Evolutionary conservation across 2,329 filamentous ascomycete genomes (phyloP), one percentile per base, ranked within the genome.

Genomic region (Onygenales sp.): DNA sequence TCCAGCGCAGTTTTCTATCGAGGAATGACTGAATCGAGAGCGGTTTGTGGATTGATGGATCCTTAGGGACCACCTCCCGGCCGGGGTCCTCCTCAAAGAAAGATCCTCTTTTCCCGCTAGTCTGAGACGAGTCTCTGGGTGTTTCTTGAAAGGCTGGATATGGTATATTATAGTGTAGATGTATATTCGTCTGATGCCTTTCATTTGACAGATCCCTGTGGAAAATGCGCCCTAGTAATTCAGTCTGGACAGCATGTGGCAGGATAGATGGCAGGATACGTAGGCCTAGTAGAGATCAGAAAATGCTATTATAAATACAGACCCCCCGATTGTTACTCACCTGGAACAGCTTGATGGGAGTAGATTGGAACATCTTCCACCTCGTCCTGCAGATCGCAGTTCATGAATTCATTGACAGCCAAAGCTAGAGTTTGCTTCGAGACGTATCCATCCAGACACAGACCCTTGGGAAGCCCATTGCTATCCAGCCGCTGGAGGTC

Each of bases 151-250:
- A 48, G 13, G 43, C 49, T 3, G 79, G 76, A 61, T 92, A 91
- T 6, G 80, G 76, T 5, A 95, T 67, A 34, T 83, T 65, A 68
- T 92, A 88, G 70, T 94, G 88, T 1, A 89, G 77, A 69, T 94
- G 87, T n/a, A 97, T 74, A 68, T 97, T 98, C 51, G 91, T 97
- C 63, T 87, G 81, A 66, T 97, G 90, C 3, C 74, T 66, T 2
- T 83, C 81, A 58, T 86, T 81, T 56, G 83, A 83, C 13, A 95
- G 79, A 67, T 95, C 87, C 49, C 80, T 79, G 70, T 94, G 88
- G 33, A 96, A 75, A 57, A 95, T 78, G 52, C 81, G 82, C 44
- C 82, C 81, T 4, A 97, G 77, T 2, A 97, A 76, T 39, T 74
- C 71, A 55, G 77, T 73, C 67, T 98, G 93, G 11, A 87, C 75